phyloP scores from a whole-genome alignment of 2,329 filamentous ascomycete genomes.

The Alternaria viburni region DNA sequence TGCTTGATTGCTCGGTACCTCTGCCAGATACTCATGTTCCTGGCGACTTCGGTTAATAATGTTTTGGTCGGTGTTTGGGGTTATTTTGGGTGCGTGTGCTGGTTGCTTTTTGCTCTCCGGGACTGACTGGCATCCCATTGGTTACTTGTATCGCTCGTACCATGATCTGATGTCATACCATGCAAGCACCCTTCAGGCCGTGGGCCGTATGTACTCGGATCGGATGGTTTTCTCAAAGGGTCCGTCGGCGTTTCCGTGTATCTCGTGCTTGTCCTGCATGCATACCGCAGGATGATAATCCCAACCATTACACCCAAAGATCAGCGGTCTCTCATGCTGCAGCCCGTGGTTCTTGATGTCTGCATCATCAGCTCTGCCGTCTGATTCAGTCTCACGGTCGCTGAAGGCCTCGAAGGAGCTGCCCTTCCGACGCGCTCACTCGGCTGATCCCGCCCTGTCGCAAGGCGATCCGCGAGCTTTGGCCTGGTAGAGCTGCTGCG shows the following conservation, averaged over 20 bases:
- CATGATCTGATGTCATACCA: conserved; percentile 5
- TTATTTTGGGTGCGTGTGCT: neutral
- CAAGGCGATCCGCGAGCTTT: neutral
- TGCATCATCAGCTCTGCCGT: neutral
- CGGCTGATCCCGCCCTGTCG: neutral
- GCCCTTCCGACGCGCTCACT: conserved; percentile 6
- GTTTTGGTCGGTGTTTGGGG: neutral
- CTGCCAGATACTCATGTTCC: neutral
- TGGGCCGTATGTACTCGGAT: neutral
- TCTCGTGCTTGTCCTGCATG: neutral
- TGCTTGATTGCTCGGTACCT: conserved; percentile 18
- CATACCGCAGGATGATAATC: neutral
- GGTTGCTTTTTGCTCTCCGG: neutral
- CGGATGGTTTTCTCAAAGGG: neutral
- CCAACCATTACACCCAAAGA: neutral
- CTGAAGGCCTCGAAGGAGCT: neutral
- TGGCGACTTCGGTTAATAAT: neutral
- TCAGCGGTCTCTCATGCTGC: neutral
- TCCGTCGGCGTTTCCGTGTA: neutral
- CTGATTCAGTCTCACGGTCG: neutral
- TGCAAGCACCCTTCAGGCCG: conserved; percentile 4
- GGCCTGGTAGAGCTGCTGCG: neutral
- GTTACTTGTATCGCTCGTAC: neutral
- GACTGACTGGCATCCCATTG: neutral
- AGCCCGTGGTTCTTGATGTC: neutral